phyloP scores from a whole-genome alignment of 2,329 filamentous ascomycete genomes.

The Aspergillus sp. region DNA sequence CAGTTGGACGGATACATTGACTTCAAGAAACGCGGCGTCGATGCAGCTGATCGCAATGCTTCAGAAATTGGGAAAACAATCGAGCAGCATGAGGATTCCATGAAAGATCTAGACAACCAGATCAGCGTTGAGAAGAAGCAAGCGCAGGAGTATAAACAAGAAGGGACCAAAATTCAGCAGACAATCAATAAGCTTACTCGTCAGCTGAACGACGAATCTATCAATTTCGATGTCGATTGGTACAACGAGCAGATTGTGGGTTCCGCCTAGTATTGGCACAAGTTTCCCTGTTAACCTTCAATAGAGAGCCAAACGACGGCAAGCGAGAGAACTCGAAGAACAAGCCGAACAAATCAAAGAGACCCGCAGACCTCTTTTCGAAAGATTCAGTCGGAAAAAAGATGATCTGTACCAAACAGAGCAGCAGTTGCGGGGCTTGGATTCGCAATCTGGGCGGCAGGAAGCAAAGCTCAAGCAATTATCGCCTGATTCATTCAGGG shows the following conservation, averaged over 20 bases:
- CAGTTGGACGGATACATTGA: constrained; percentile 57
- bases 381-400: constrained; percentile 36
- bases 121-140: constrained; percentile 54
- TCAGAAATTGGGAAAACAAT: constrained; percentile 42
- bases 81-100: constrained; percentile 37
- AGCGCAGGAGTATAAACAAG: constrained; percentile 53
- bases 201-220: constrained; percentile 60
- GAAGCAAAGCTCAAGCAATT: constrained; percentile 61
- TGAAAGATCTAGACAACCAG: constrained; percentile 38
- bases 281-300: constrained; percentile 21
- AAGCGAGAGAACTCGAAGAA: constrained; percentile 34
- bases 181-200: constrained; percentile 65
- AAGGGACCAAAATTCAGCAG: constrained; percentile 51
- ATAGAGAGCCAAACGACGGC: constrained; percentile 57
- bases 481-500: constrained; percentile 64
- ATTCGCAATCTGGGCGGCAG: constrained; percentile 75
- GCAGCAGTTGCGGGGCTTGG: constrained; percentile 58
- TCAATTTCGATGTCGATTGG: constrained; percentile 66
- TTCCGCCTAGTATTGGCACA: constrained; percentile 12
- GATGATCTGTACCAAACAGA: constrained; percentile 43
- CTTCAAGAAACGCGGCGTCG: constrained; percentile 56
- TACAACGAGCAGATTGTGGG: constrained; percentile 74
- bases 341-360: constrained; percentile 45
- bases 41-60: constrained; percentile 53
- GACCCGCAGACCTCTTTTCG: constrained; percentile 31